These are phyloP conservation scores for Macaranga tanarius DNA, from an alignment of 441 rosid species.

Conservation along the genomic window DNA sequence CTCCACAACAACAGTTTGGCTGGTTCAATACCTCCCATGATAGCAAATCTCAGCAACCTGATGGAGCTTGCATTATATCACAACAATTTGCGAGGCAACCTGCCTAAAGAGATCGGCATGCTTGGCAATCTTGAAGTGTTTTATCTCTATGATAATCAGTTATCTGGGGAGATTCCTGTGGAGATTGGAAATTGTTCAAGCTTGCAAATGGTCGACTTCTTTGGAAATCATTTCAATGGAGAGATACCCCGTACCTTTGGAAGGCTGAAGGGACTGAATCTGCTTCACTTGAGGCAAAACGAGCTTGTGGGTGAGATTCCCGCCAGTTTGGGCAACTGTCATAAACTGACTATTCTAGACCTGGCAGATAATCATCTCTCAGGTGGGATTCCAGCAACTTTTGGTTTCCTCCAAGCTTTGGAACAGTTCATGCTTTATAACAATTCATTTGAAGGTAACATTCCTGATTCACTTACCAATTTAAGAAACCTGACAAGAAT, in stretches of 20 bases:
- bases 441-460: conserved; percentile 69
- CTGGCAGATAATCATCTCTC: conserved; percentile 73
- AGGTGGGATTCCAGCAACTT: conserved; percentile 55
- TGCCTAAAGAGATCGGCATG: conserved; percentile 64
- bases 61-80: conserved; percentile 64
- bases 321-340: conserved; percentile 63
- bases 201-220: conserved; percentile 67
- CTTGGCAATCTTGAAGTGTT: conserved; percentile 54
- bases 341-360: conserved; percentile 62
- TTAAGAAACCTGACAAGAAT: conserved; percentile 69
- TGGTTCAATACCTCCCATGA: conserved; percentile 58
- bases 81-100: conserved; percentile 62
- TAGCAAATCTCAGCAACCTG: conserved; percentile 63
- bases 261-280: conserved; percentile 44
- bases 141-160: conserved; percentile 66
- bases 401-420: conserved; percentile 49
- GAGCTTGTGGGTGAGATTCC: conserved; percentile 67
- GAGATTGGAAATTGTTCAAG: conserved; percentile 84
- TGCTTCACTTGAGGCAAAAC: conserved; percentile 81
- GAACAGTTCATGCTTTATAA: conserved; percentile 85
- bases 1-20: conserved; percentile 80
- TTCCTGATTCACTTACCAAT: conserved; percentile 55
- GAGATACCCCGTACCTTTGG: conserved; percentile 64
- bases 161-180: conserved; percentile 63
- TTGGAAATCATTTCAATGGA: conserved; percentile 67